Percentiles rank a stretch among this genome's conserved stretches.
Conservation (phyloP, 345 rosid genomes). For the Linum usitatissimum region DNA sequence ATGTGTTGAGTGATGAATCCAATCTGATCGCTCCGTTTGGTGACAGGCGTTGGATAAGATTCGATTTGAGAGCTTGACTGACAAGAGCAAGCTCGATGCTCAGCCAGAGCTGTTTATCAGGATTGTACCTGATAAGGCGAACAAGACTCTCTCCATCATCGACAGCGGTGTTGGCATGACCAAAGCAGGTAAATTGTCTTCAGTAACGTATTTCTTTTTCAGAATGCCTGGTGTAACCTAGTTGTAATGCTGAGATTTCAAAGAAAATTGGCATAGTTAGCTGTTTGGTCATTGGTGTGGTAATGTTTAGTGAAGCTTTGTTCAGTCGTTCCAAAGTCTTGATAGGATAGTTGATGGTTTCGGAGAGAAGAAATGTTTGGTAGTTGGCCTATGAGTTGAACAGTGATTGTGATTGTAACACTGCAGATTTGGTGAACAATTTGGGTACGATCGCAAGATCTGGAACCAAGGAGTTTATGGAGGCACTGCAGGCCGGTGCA, state of each 20-base stretch:
- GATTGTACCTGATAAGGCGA: slow-evolving; percentile 57
- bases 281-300: too few relatives aligned
- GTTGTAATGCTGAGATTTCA: not conserved
- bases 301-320: too few relatives aligned
- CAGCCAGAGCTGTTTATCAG: slow-evolving; percentile 75
- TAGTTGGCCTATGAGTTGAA: too few relatives aligned
- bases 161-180: slow-evolving; percentile 89
- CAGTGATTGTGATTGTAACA: not conserved
- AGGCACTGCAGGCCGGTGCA: slow-evolving; percentile 86
- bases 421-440: slow-evolving; percentile 63
- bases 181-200: slow-evolving; percentile 46
- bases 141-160: slow-evolving; percentile 60
- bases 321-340: too few relatives aligned
- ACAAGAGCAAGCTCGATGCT: slow-evolving; percentile 81
- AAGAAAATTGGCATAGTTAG: too few relatives aligned
- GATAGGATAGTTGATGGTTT: not conserved
- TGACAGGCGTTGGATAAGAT: slow-evolving; percentile 73
- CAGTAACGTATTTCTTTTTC: too few relatives aligned
- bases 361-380: not conserved
- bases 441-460: slow-evolving; percentile 91
- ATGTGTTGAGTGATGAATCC: not conserved
- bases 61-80: slow-evolving; percentile 64
- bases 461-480: slow-evolving; percentile 91
- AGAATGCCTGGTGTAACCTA: not conserved
- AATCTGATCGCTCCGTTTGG: not conserved